Percentiles rank a stretch among this genome's conserved stretches.
These are phyloP conservation scores for Aspergillus haitiensis DNA, from an alignment of 495 filamentous ascomycete genomes.

Conservation along the genomic window DNA sequence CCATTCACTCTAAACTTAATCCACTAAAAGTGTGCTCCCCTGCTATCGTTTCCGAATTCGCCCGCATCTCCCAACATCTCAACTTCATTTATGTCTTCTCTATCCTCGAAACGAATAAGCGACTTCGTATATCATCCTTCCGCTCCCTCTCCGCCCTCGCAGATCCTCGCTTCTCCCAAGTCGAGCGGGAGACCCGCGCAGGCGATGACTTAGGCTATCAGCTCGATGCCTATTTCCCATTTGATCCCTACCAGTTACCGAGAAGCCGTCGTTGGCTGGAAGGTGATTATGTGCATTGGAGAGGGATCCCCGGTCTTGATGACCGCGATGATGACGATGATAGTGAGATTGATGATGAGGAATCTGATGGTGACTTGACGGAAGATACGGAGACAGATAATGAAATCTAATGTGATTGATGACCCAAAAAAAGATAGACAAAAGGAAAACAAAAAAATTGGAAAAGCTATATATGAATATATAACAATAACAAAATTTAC, in stretches of 20 bases:
- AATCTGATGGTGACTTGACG: slow-evolving; percentile 33
- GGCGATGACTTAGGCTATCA: slow-evolving; percentile 67
- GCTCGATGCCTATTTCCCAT: slow-evolving; percentile 93
- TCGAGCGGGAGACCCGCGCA: slow-evolving; percentile 63
- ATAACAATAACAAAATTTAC: neutral
- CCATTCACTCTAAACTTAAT: slow-evolving; percentile 85
- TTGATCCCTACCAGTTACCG: slow-evolving; percentile 91
- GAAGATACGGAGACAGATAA: slow-evolving; percentile 43
- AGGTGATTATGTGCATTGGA: slow-evolving; percentile 83
- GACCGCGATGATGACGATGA: slow-evolving; percentile 58
- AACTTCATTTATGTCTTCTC: slow-evolving; percentile 84
- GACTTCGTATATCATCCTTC: slow-evolving; percentile 67
- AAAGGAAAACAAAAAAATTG: slow-evolving; percentile 8
- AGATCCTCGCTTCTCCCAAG: slow-evolving; percentile 41
- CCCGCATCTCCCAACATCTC: slow-evolving; percentile 78
- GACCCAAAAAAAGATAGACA: neutral
- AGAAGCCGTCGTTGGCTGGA: slow-evolving; percentile 82
- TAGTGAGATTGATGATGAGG: slow-evolving; percentile 34
- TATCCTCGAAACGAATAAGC: slow-evolving; percentile 89
- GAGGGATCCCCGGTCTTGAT: slow-evolving; percentile 68
- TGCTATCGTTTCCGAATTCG: slow-evolving; percentile 85
- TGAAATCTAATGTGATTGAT: slow-evolving; percentile 26
- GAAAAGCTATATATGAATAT: slow-evolving; percentile 15
- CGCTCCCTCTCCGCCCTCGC: slow-evolving; percentile 37
- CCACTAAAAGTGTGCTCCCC: slow-evolving; percentile 96